A percentile compares a stretch with the other conserved stretches of the same genome.
phyloP scores from a whole-genome alignment of 129 eudicot genomes.

The Gnaphalium uliginosum region DNA sequence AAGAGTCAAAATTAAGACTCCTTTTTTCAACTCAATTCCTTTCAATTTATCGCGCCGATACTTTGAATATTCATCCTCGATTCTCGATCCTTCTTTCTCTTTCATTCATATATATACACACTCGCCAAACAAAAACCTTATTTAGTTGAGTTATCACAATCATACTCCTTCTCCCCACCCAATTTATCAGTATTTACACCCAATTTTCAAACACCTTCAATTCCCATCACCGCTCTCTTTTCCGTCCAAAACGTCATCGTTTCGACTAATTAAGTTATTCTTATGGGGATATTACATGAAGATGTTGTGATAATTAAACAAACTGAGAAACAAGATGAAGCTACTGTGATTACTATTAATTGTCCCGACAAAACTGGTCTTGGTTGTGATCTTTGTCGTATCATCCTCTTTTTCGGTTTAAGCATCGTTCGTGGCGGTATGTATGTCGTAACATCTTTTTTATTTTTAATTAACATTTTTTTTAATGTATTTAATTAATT shows the following conservation, averaged over 20 bases:
- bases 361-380: constrained; percentile 94
- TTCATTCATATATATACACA: constrained; percentile 7
- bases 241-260: neutral
- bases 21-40: neutral
- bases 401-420: constrained; percentile 80
- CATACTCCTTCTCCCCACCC: constrained; percentile 7
- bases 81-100: neutral
- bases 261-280: neutral
- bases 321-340: constrained; percentile 63
- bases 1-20: constrained; percentile 16
- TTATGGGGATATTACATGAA: constrained; percentile 73
- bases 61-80: constrained; percentile 1
- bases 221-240: neutral
- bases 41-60: constrained; percentile 27
- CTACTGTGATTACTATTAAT: constrained; percentile 72
- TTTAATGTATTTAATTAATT: too few species aligned
- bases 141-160: constrained; percentile 40
- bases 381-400: constrained; percentile 95
- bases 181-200: neutral
- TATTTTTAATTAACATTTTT: too few species aligned
- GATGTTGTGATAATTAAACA: constrained; percentile 73
- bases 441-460: neutral
- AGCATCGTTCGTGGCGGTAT: constrained; percentile 81
- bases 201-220: constrained; percentile 21
- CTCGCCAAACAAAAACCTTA: constrained; percentile 31